Evolutionary conservation across 1,139 yeast genomes (phyloP).

Genomic region (Hemisphaericaspora subhashii): DNA sequence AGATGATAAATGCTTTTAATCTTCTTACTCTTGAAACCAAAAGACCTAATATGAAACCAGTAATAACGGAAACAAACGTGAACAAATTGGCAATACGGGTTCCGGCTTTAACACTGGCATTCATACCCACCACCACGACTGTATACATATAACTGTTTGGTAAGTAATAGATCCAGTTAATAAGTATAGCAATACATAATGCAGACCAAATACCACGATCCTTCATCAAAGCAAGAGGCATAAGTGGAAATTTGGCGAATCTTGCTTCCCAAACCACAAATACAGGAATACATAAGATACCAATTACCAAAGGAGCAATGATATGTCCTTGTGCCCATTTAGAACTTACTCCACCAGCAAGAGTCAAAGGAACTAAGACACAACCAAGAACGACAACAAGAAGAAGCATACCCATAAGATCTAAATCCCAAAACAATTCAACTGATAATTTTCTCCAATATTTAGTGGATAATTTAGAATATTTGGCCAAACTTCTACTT

Average conservation of each 20-base stretch:
- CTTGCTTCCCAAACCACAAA: constrained; percentile 56
- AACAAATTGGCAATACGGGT: constrained; percentile 63
- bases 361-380: constrained; percentile 50
- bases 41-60: constrained; percentile 61
- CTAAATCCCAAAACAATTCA: constrained; percentile 49
- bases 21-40: constrained; percentile 51
- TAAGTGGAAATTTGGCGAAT: constrained; percentile 53
- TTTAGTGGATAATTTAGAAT: constrained; percentile 11
- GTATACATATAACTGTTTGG: constrained; percentile 69
- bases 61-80: constrained; percentile 63
- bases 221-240: constrained; percentile 55
- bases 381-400: constrained; percentile 54
- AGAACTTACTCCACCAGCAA: constrained; percentile 56
- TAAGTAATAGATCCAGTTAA: constrained; percentile 64
- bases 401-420: constrained; percentile 52
- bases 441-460: constrained; percentile 19
- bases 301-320: constrained; percentile 66
- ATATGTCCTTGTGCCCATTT: constrained; percentile 54
- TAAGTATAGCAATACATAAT: constrained; percentile 49
- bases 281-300: constrained; percentile 55
- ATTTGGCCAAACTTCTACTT: constrained; percentile 25
- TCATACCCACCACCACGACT: constrained; percentile 60
- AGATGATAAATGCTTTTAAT: constrained; percentile 58
- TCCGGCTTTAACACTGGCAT: constrained; percentile 59
- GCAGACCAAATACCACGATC: constrained; percentile 65